Evolutionary conservation across 139 green algal genomes (phyloP), one percentile per base, ranked within the genome.

Genomic region (Yamagishiella unicocca): DNA sequence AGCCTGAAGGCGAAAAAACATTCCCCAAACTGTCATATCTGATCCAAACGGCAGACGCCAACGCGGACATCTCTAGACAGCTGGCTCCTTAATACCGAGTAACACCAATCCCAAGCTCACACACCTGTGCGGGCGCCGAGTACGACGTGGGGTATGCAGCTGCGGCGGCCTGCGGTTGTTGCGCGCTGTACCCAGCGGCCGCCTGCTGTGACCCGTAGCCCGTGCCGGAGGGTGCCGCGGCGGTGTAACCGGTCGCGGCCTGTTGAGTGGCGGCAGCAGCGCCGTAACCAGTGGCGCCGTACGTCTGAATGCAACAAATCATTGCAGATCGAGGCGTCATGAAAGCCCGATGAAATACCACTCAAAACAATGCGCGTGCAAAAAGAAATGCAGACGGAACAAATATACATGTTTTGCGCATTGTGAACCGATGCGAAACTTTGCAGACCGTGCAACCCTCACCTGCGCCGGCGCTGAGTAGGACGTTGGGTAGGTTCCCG

Each of bases 391-490:
- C n/a, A n/a, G n/a, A n/a, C n/a, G n/a, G n/a, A n/a, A n/a, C n/a
- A n/a, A n/a, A n/a, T n/a, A n/a, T n/a, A n/a, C n/a, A n/a, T n/a
- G n/a, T n/a, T n/a, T n/a, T n/a, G n/a, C n/a, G n/a, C n/a, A n/a
- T n/a, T n/a, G n/a, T n/a, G 17, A 33, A 68, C 6, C 19, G 6
- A 68, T 17, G 19, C 58, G 6, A 29, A 68, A n/a, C 58, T 17
- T n/a, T n/a, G 19, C 22, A 68, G 19, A n/a, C 58, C 58, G 22
- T n/a, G 31, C 40, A 58, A 64, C 43, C 72, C 62, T 42, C 12
- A 75, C 79, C 79, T 85, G 79, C 7, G 79, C 79, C 4, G 79
- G 61, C 25, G 79, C 79, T 0, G 58, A 75, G 58, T 85, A 85
- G n/a, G 79, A 85, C 5, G 79, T 76, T 6, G 79, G 79, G 79